Evolutionary conservation across 164 flowering plant genomes (phyloP).

Genomic region (Kalanchoe fedtschenkoi): DNA sequence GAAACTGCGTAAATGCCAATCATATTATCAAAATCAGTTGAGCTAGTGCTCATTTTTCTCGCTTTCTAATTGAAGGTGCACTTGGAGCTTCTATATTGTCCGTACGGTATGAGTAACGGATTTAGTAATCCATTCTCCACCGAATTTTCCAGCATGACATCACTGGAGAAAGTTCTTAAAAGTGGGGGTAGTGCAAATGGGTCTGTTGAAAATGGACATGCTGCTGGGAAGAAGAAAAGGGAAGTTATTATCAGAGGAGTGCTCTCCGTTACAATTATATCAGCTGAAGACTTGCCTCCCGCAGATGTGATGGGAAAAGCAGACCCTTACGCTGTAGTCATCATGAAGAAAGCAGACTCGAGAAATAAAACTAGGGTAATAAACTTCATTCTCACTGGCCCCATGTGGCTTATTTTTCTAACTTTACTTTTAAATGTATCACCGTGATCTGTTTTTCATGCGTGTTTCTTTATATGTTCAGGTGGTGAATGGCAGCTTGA

Average conservation of each 20-base stretch:
- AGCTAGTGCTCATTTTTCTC: neutral
- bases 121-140: constrained; percentile 63
- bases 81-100: constrained; percentile 80
- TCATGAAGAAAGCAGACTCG: constrained; percentile 63
- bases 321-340: constrained; percentile 77
- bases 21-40: neutral
- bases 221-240: constrained; percentile 30
- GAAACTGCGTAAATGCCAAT: neutral
- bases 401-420: neutral
- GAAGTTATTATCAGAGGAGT: constrained; percentile 91
- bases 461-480: constrained; percentile 17
- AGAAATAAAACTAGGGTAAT: constrained; percentile 81
- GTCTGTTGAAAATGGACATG: constrained; percentile 26
- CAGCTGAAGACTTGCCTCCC: constrained; percentile 83
- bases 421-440: neutral
- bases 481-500: constrained; percentile 81
- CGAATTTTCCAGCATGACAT: constrained; percentile 51
- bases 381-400: neutral
- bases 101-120: constrained; percentile 61
- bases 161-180: constrained; percentile 80
- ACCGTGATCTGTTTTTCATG: neutral
- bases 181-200: constrained; percentile 47
- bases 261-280: constrained; percentile 74
- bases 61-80: constrained; percentile 52
- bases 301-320: constrained; percentile 84